phyloP scores from a whole-genome alignment of 2,329 filamentous ascomycete species.

The Colletotrichum liaoningense region DNA sequence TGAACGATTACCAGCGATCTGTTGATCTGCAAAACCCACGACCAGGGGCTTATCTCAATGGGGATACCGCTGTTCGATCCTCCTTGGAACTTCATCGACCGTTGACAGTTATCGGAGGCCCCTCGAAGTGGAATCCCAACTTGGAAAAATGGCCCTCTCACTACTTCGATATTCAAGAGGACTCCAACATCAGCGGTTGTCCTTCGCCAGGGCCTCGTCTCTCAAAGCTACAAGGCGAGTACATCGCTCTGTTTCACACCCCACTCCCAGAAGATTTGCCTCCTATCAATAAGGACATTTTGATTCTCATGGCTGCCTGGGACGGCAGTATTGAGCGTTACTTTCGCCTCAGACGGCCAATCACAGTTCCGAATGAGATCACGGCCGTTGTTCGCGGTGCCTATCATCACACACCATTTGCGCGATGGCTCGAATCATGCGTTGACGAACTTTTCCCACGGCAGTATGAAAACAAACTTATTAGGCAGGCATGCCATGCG shows the following conservation, averaged over 20 bases:
- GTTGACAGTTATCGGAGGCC: not conserved
- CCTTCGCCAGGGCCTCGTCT: not conserved
- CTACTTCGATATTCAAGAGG: conserved; percentile 45
- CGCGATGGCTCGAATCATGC: conserved; percentile 41
- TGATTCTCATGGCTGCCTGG: conserved; percentile 51
- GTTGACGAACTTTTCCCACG: not conserved
- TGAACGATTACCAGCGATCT: conserved; percentile 49
- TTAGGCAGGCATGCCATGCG: conserved; percentile 39
- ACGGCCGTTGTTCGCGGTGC: conserved; percentile 47
- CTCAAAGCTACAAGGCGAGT: conserved; percentile 10
- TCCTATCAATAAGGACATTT: conserved; percentile 48
- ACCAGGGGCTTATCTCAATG: conserved; percentile 43
- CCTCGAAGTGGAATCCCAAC: not conserved
- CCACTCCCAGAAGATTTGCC: conserved; percentile 51
- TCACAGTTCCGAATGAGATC: conserved; percentile 40
- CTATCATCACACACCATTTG: conserved; percentile 51
- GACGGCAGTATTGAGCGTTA: conserved; percentile 54
- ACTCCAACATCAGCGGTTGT: conserved; percentile 37
- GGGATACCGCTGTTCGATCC: conserved; percentile 45
- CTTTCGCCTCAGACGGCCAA: conserved; percentile 45
- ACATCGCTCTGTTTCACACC: conserved; percentile 39
- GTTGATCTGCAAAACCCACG: conserved; percentile 33
- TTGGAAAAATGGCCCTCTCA: not conserved
- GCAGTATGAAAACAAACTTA: not conserved
- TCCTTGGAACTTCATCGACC: not conserved